phyloP scores from a whole-genome alignment of 1,284 basidiomycete species.

The Leccinum fallax region DNA sequence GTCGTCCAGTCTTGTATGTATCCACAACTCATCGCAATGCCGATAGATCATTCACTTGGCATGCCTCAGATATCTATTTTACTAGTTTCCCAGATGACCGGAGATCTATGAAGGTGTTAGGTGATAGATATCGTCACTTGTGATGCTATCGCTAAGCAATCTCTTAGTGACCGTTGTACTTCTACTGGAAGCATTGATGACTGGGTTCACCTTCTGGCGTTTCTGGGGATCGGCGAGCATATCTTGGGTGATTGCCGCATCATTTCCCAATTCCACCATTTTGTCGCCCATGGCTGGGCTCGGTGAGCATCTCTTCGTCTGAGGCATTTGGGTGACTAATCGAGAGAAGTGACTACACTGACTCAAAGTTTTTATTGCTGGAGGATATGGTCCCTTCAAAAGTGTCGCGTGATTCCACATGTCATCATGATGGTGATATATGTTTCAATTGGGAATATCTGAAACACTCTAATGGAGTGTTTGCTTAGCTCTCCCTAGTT shows the following conservation, averaged over 20 bases:
- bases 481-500: not conserved
- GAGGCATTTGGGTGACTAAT: not conserved
- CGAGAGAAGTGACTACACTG: slow-evolving; percentile 18
- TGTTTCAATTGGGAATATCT: slow-evolving; percentile 1
- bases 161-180: slow-evolving; percentile 14
- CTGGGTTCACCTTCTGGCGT: slow-evolving; percentile 7
- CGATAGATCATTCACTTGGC: not conserved
- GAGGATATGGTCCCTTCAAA: not conserved
- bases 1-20: not conserved
- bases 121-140: not conserved
- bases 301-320: slow-evolving; percentile 12
- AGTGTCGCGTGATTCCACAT: not conserved
- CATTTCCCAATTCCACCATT: no score
- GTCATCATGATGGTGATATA: not conserved
- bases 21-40: not conserved
- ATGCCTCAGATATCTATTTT: slow-evolving; percentile 7
- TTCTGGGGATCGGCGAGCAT: slow-evolving; percentile 14
- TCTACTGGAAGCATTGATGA: slow-evolving; percentile 20
- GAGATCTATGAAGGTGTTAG: slow-evolving; percentile 5
- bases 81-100: slow-evolving; percentile 6
- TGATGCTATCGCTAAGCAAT: not conserved
- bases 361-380: slow-evolving; percentile 20
- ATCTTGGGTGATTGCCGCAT: not conserved
- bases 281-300: slow-evolving; percentile 14
- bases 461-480: not conserved